Evolutionary conservation across 495 filamentous ascomycete species (phyloP), one percentile per base, ranked within the genome.

Genomic region (Penicillium bovifimosum): DNA sequence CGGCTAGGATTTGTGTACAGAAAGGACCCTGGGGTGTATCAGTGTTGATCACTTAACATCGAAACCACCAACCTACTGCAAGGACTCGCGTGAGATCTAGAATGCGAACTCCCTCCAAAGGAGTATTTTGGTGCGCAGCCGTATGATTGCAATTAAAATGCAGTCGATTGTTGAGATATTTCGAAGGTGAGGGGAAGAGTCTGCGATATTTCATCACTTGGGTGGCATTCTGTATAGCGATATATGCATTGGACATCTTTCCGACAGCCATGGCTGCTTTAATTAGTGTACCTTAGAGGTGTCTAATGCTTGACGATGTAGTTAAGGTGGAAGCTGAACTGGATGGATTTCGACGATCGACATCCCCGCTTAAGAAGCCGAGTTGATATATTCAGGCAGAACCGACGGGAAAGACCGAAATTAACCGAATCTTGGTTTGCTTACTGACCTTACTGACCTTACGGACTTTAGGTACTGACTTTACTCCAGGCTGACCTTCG

Each of bases 1-100:
- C 91, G 48, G 90, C 91, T 3, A 96, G 79, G 26, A 96, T 95
- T 65, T 96, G 91, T 28, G 91, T 96, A 56, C 88, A 91, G 64
- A 95, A 95, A 50, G 91, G 90, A 82, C 57, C 64, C 63, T 68
- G 40, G 32, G 5, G 0, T 9, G 16, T 38, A 41, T 50, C 14
- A 53, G 47, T 13, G 14, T 29, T 20, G 6, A 9, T 32, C 17
- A 40, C 7, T 24, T 38, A 38, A 24, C 20, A 24, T 24, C 20
- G 4, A 24, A 24, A 24, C 20, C 36, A 6, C 18, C 48, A 7
- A 75, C 85, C 56, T 78, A 95, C 91, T 20, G 91, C 91, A 29
- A 96, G 77, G 4, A 96, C 90, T 69, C 91, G 79, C 0, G 91
- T 93, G 81, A 96, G 83, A 62, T 96, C 91, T 8, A 96, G 70